Percentiles rank a stretch among this genome's conserved stretches.
Evolutionary conservation across 768 basidiomycete species (phyloP).

Genomic region (Trametes maxima): DNA sequence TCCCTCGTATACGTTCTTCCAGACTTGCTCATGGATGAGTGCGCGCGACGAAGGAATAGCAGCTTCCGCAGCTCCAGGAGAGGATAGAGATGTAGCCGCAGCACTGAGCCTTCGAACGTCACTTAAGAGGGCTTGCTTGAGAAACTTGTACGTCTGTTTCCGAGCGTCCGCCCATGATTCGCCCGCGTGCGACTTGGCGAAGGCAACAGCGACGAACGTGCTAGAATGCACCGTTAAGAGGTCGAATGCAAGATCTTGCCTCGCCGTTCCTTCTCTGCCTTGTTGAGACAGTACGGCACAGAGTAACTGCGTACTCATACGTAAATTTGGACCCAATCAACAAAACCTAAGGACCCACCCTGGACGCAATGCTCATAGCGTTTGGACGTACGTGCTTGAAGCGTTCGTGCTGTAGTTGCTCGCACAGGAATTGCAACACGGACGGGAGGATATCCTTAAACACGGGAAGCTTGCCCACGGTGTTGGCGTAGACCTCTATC

Average conservation of each 20-base stretch:
- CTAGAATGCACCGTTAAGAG: conserved; percentile 56
- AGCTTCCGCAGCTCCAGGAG: conserved; percentile 36
- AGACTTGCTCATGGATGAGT: conserved; percentile 59
- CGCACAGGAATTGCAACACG: conserved; percentile 73
- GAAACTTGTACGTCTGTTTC: conserved; percentile 44
- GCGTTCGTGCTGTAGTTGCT: conserved; percentile 79
- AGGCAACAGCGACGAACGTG: conserved; percentile 49
- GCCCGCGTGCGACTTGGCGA: conserved; percentile 41
- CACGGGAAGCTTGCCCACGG: conserved; percentile 21
- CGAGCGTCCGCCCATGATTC: conserved; percentile 47
- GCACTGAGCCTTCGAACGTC: conserved; percentile 39
- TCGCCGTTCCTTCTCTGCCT: conserved; percentile 31
- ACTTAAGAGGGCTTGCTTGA: conserved; percentile 35
- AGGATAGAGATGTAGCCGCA: conserved; percentile 36
- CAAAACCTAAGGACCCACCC: conserved; percentile 47
- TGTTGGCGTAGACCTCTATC: conserved; percentile 29
- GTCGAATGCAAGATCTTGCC: conserved; percentile 36
- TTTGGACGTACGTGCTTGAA: conserved; percentile 60
- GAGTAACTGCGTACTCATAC: conserved; percentile 28
- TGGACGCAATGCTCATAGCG: conserved; percentile 60
- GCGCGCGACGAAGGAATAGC: conserved; percentile 31
- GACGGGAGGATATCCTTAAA: conserved; percentile 64
- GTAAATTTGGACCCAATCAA: not conserved
- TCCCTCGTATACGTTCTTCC: conserved; percentile 66
- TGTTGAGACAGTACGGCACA: conserved; percentile 37